A percentile compares a stretch with the other conserved stretches of the same genome.
Conservation (phyloP, 2,329 filamentous ascomycete genomes). For the Ascosphaera acerosa region DNA sequence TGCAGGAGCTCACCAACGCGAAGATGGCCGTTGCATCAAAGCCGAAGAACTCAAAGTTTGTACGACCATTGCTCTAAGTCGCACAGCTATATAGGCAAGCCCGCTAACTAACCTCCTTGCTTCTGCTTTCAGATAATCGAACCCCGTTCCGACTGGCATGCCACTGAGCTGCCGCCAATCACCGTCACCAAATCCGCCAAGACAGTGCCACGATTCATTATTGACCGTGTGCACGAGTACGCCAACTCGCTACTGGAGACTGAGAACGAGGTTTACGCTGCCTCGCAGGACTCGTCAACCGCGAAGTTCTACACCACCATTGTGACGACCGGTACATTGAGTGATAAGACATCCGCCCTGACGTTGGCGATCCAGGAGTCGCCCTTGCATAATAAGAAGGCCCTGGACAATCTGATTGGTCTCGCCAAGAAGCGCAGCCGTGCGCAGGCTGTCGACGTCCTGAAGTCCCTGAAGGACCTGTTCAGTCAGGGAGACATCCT, state of each 20-base stretch:
- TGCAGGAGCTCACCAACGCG: background rate
- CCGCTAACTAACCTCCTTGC: conserved; percentile 9
- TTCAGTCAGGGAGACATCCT: conserved; percentile 71
- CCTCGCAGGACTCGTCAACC: conserved; percentile 49
- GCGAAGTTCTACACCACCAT: conserved; percentile 94
- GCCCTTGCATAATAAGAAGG: conserved; percentile 72
- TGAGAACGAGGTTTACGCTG: conserved; percentile 51
- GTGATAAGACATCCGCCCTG: conserved; percentile 86
- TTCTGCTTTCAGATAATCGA: conserved; percentile 30
- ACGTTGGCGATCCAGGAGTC: conserved; percentile 92
- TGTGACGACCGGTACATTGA: conserved; percentile 86
- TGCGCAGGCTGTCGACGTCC: conserved; percentile 74
- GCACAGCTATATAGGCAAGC: too few relatives aligned
- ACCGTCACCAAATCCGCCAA: conserved; percentile 22
- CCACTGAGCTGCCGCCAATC: conserved; percentile 29
- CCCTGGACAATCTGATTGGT: conserved; percentile 57
- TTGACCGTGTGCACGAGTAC: conserved; percentile 36
- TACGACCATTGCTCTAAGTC: conserved; percentile 2
- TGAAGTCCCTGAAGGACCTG: conserved; percentile 82
- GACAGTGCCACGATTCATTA: conserved; percentile 24
- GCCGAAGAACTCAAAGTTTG: conserved; percentile 3
- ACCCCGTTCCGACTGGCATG: conserved; percentile 43
- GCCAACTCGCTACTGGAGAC: conserved; percentile 49
- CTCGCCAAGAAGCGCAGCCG: conserved; percentile 85
- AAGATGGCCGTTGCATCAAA: background rate